Conservation (phyloP, 768 basidiomycete genomes). For the Lentinula lateritia region DNA sequence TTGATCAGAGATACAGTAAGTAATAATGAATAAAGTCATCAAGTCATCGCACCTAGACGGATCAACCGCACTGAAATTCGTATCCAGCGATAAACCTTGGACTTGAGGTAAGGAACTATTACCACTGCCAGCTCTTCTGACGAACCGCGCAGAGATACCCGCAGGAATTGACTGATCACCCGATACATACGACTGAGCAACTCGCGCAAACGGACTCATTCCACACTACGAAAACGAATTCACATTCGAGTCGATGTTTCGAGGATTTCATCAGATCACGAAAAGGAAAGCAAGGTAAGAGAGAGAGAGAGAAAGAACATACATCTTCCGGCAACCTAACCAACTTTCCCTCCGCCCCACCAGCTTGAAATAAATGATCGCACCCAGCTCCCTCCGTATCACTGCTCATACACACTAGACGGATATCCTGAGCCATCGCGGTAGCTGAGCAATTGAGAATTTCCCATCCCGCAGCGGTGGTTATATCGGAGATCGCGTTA, state of each 20-base stretch:
- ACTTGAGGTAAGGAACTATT: conserved; percentile 18
- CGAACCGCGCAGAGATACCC: conserved; percentile 14
- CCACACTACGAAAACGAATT: conserved; percentile 12
- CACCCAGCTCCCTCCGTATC: conserved; percentile 17
- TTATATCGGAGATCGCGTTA: conserved; percentile 17
- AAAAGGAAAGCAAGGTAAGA: neutral
- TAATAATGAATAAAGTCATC: no score
- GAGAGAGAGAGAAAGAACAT: neutral
- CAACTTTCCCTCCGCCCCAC: conserved; percentile 25
- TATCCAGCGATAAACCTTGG: conserved; percentile 26
- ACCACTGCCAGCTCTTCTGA: conserved; percentile 14
- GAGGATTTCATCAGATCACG: neutral
- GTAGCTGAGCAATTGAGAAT: conserved; percentile 28
- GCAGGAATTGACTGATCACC: conserved; percentile 30
- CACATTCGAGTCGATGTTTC: neutral
- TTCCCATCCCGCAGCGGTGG: conserved; percentile 30
- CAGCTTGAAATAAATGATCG: conserved; percentile 22
- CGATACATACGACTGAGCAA: conserved; percentile 29
- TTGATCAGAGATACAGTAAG: no score
- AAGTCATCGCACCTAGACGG: conserved; percentile 10
- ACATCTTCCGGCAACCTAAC: conserved; percentile 30
- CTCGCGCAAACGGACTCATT: conserved; percentile 15
- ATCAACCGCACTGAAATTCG: conserved; percentile 24
- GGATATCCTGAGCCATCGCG: conserved; percentile 23
- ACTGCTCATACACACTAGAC: conserved; percentile 20